Evolutionary conservation across 371 early-diverging fungal genomes (phyloP), one percentile per base, ranked within the genome.

Genomic region (Rhizopus delemar): DNA sequence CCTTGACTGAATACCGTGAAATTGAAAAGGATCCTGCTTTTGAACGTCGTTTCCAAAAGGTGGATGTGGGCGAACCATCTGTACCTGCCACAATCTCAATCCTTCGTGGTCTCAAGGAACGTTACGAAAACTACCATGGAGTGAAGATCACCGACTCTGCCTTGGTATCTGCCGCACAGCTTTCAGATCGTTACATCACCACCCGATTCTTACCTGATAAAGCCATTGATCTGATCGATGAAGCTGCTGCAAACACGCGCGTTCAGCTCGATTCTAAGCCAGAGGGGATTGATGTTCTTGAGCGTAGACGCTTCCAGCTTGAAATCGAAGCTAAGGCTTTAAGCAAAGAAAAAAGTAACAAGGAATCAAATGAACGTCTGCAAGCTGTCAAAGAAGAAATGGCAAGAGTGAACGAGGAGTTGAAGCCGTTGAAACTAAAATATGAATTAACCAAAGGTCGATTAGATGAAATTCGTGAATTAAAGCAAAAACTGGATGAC

Each of bases 211-310:
- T 89, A 39, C 90, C 90, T 8, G 90, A 90, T 63, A 89, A 89
- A 61, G 96, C 96, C 3, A 94, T 96, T 60, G 95, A 95, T 83
- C 65, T 95, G 45, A 75, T 80, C 65, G 95, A 95, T 70, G 97
- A 98, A 74, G 97, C 98, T 4, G 94, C 94, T 69, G 98, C 98
- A 29, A 90, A 91, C 71, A 90, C 90, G 0, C 91, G 96, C 48
- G 96, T 97, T 1, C 96, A 96, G 68, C 84, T 96, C 4, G 97
- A 97, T 65, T 93, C 93, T 0, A 93, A 94, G 65, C 98, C 98
- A 6, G 98, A 98, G 76, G 84, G 85, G 55, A 97, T 98, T 49
- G 98, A 98, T 77, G 85, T 87, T 0, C 84, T 98, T 11, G 96
- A 97, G 65, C 90, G 98, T 46, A 87, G 88, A 31, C 82, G 81